phyloP scores from a whole-genome alignment of 2,329 filamentous ascomycete species.

The Plectosphaerella plurivora region DNA sequence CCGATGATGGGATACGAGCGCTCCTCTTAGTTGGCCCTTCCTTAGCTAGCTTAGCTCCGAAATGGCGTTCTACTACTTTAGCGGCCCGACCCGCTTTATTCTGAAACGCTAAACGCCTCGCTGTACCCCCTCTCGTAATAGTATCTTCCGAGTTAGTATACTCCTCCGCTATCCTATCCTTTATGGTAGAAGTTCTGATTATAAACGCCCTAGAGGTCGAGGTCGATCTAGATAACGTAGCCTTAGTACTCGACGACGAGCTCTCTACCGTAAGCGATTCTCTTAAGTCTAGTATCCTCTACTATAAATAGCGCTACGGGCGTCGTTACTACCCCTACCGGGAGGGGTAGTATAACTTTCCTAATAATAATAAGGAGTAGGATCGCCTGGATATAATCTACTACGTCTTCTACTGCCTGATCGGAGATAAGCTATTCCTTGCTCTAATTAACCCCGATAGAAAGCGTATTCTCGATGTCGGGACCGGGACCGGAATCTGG shows the following conservation, averaged over 20 bases:
- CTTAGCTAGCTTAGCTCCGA: no score
- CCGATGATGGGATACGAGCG: no score
- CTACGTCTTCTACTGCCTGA: constrained; percentile 23
- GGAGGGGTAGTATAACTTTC: constrained; percentile 19
- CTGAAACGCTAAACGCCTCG: no score
- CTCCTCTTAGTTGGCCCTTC: no score
- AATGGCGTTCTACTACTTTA: no score
- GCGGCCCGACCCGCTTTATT: no score
- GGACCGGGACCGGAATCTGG: constrained; percentile 18
- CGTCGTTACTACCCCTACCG: constrained; percentile 11
- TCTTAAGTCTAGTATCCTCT: constrained; percentile 1
- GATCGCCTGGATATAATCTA: constrained; percentile 34
- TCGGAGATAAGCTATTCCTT: constrained; percentile 17
- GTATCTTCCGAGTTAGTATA: no score
- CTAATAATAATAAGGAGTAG: constrained; percentile 32
- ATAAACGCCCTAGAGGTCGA: neutral
- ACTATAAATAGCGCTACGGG: constrained; percentile 6
- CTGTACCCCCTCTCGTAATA: no score
- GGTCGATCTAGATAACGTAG: neutral
- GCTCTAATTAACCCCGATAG: constrained; percentile 1
- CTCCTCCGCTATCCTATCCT: no score
- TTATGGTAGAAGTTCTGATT: neutral
- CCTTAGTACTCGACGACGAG: neutral
- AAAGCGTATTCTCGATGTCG: constrained; percentile 14
- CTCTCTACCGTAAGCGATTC: constrained; percentile 6